Conservation (phyloP, 78 protist species). For the Chrysochromulina parva region DNA sequence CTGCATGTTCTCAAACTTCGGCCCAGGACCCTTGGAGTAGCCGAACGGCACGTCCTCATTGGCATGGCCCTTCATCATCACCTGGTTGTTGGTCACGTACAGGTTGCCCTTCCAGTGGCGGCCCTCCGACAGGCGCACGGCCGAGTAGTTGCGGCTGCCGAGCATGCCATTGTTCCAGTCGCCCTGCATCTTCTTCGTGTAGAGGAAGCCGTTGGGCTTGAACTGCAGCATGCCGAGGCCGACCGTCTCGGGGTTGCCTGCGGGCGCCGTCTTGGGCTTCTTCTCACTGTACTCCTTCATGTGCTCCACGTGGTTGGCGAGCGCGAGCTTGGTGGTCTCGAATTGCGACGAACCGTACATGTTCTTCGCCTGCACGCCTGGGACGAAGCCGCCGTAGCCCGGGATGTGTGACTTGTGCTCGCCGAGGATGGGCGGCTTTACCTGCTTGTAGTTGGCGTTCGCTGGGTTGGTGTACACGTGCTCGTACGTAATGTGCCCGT, state of each 20-base stretch:
- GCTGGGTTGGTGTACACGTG: not conserved
- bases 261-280: not conserved
- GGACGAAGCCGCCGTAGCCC: slow-evolving; percentile 10
- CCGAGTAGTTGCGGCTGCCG: not conserved
- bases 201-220: not conserved
- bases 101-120: not conserved
- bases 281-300: not conserved
- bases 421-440: too few relatives aligned
- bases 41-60: not conserved
- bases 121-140: not conserved
- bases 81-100: not conserved
- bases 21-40: not conserved
- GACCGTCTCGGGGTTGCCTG: not conserved
- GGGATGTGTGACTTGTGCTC: not conserved
- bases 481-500: not conserved
- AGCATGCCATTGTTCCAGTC: slow-evolving; percentile 14
- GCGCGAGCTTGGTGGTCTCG: not conserved
- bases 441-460: not conserved
- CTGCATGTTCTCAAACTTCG: not conserved
- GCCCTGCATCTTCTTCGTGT: slow-evolving; percentile 1
- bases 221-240: not conserved
- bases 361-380: not conserved
- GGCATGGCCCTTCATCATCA: not conserved
- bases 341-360: not conserved
- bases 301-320: not conserved